phyloP scores from a whole-genome alignment of 768 basidiomycete genomes.

The Collybia sordida region DNA sequence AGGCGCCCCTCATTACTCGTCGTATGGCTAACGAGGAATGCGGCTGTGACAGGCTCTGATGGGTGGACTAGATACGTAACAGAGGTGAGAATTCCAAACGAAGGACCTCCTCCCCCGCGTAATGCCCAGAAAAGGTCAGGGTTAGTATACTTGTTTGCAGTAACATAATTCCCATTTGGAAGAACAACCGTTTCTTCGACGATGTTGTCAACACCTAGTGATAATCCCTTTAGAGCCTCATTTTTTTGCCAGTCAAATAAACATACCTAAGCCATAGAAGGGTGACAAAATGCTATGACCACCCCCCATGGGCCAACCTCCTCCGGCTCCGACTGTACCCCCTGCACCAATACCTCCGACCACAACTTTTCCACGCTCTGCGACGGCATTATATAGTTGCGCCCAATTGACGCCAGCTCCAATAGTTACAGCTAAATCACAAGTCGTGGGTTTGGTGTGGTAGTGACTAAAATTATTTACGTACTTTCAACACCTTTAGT shows the following conservation, averaged over 20 bases:
- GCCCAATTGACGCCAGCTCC: slow-evolving; percentile 40
- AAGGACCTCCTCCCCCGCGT: slow-evolving; percentile 39
- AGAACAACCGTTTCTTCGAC: slow-evolving; percentile 40
- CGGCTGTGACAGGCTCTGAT: too few species aligned
- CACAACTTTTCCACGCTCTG: slow-evolving; percentile 34
- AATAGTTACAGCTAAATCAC: too few species aligned
- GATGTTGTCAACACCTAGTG: slow-evolving; percentile 22
- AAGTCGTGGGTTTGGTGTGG: too few species aligned
- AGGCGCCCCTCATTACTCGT: too few species aligned
- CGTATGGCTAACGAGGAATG: too few species aligned
- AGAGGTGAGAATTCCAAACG: slow-evolving; percentile 19
- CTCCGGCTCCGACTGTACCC: slow-evolving; percentile 41
- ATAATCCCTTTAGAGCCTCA: too few species aligned
- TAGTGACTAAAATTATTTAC: too few species aligned
- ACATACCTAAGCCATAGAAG: slow-evolving; percentile 37
- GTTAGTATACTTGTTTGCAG: slow-evolving; percentile 36
- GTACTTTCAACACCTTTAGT: too few species aligned
- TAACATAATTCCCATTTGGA: slow-evolving; percentile 35
- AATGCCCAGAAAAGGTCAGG: slow-evolving; percentile 46
- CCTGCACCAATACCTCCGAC: slow-evolving; percentile 38
- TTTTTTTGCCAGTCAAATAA: background rate
- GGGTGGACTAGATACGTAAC: background rate
- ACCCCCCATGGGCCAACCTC: slow-evolving; percentile 49
- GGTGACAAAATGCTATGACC: slow-evolving; percentile 42
- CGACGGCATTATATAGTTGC: slow-evolving; percentile 37